Evolutionary conservation across 192 early-diverging fungal species (phyloP), one percentile per base, ranked within the genome.

Genomic region (Phycomyces blakesleeanus): DNA sequence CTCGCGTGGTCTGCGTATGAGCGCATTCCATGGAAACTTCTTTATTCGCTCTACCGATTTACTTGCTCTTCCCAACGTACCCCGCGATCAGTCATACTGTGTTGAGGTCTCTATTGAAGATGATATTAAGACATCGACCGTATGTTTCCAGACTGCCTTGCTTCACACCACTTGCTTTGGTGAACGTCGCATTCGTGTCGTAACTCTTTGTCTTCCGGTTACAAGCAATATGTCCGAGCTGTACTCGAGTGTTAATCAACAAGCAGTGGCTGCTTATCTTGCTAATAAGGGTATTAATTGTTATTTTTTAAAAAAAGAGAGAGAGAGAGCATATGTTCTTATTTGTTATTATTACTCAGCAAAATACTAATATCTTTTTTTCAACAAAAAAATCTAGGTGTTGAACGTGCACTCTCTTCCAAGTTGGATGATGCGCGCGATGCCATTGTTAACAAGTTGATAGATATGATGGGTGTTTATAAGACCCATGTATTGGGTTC

Each of bases 41-140:
- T 98, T 98, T 77, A 81, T 98, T 42, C 91, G 95, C 9, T 92
- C 92, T 44, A 89, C 94, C 22, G 96, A 98, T 67, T 73, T 98
- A 21, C 74, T 97, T 24, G 84, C 92, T 12, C 72, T 98, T 56
- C 96, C 96, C 47, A 95, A 91, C 61, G 96, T 95, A 8, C 89
- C 85, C 71, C 94, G 95, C 39, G 92, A 96, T 78, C 92, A 94
- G 66, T 81, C 83, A 12, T 98, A 96, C 67, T 87, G 85, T 5
- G 85, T 96, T 27, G 96, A 98, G 61, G 66, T 90, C 54, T 70
- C 76, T 39, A 77, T 94, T 22, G 89, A 90, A 58, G 91, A 95
- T 41, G 86, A 89, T 41, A 74, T 89, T 50, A 86, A 82, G 10
- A 78, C 79, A n/a, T 78, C 86, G 0, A 82, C 89, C 15, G 91